These are phyloP conservation scores for Kodamaea sp. DNA, from an alignment of 1,139 yeast species.

Conservation along the genomic window DNA sequence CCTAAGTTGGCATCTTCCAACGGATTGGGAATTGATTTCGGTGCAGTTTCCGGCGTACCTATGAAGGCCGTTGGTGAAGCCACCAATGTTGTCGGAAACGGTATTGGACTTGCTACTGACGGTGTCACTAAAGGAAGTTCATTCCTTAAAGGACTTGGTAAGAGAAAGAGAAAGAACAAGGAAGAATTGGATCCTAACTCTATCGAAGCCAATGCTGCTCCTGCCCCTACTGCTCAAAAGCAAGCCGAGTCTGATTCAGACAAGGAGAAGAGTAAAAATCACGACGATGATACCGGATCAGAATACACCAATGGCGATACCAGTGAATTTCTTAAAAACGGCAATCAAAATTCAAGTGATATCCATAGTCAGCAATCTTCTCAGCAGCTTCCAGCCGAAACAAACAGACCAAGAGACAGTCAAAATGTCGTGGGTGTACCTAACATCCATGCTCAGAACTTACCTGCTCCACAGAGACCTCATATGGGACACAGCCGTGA, in stretches of 20 bases:
- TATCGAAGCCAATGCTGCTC: constrained; percentile 11
- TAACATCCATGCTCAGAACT: constrained; percentile 34
- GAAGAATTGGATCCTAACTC: constrained; percentile 12
- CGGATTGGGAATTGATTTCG: constrained; percentile 44
- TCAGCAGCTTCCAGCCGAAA: constrained; percentile 3
- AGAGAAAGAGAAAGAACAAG: constrained; percentile 23
- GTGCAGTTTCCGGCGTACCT: constrained; percentile 47
- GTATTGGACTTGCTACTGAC: constrained; percentile 41
- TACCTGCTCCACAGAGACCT: constrained; percentile 45
- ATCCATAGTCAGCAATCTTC: constrained; percentile 28
- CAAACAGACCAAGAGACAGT: constrained; percentile 1
- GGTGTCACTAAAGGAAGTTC: constrained; percentile 50
- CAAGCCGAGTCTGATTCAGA: constrained; percentile 11
- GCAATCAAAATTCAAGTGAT: constrained; percentile 21
- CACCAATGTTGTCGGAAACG: constrained; percentile 32
- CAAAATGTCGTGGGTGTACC: constrained; percentile 29
- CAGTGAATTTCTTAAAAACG: constrained; percentile 3
- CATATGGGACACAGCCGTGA: constrained; percentile 28
- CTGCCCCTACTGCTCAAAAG: constrained; percentile 10
- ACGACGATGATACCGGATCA: constrained; percentile 3
- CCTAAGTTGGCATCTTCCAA: constrained; percentile 50
- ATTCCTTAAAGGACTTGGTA: constrained; percentile 36
- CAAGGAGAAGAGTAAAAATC: constrained; percentile 2
- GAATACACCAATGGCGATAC: constrained; percentile 2
- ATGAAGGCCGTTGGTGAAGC: constrained; percentile 45